phyloP scores from a whole-genome alignment of 2,329 filamentous ascomycete species.

The Fusarium sp. region DNA sequence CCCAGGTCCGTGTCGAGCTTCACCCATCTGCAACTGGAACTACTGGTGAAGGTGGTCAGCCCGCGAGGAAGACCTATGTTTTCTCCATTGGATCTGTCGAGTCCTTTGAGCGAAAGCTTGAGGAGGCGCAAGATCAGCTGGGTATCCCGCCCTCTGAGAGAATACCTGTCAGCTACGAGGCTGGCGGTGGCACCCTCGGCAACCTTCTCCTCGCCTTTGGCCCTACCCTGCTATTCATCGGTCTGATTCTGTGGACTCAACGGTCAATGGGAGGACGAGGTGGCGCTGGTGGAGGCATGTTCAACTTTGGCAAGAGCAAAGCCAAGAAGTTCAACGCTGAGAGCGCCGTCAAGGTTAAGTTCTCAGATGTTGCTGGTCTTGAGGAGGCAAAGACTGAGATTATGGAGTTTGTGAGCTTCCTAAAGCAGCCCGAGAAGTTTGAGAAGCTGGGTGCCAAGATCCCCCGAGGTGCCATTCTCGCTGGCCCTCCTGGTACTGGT shows the following conservation, averaged over 20 bases:
- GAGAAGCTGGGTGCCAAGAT: conserved; percentile 97
- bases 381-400: conserved; percentile 99
- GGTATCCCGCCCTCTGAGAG: conserved; percentile 88
- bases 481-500: conserved; percentile 97
- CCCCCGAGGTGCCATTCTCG: conserved; percentile 94
- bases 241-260: conserved; percentile 84
- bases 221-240: conserved; percentile 89
- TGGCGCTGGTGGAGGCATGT: conserved; percentile 81
- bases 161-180: conserved; percentile 91
- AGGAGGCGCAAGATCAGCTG: conserved; percentile 89
- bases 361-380: conserved; percentile 96
- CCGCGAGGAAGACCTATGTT: conserved; percentile 72
- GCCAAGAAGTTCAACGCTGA: conserved; percentile 99
- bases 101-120: conserved; percentile 89
- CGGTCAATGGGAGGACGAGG: conserved; percentile 80
- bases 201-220: conserved; percentile 84
- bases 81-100: conserved; percentile 97
- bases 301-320: conserved; percentile 95
- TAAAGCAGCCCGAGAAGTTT: conserved; percentile 94
- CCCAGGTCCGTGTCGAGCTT: conserved; percentile 82
- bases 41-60: conserved; percentile 48
- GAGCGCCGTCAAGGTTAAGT: conserved; percentile 96
- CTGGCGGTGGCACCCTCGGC: conserved; percentile 82
- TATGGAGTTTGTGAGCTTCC: conserved; percentile 98
- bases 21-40: conserved; percentile 75